Conservation (phyloP, 1,284 basidiomycete species). For the Anthracocystis setariae region DNA sequence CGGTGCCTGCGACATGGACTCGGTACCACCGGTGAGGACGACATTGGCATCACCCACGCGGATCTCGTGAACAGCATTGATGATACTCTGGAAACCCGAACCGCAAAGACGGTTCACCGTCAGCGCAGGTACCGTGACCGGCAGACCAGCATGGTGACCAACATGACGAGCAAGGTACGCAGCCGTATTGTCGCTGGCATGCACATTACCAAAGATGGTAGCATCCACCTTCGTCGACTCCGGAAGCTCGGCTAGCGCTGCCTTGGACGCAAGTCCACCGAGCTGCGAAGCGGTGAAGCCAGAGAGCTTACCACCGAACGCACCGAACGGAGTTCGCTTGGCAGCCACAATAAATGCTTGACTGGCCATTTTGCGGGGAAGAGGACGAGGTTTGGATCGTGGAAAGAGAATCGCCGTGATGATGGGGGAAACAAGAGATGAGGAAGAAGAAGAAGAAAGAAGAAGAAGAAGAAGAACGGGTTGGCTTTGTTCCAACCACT, state of each 20-base stretch:
- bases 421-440: not conserved
- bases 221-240: conserved; percentile 69
- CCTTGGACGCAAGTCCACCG: conserved; percentile 71
- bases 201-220: conserved; percentile 66
- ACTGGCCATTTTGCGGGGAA: conserved; percentile 25
- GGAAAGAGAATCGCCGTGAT: not conserved
- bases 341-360: conserved; percentile 68
- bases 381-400: not conserved
- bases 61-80: conserved; percentile 90
- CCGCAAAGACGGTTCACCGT: conserved; percentile 85
- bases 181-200: conserved; percentile 72
- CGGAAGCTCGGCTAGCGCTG: conserved; percentile 71
- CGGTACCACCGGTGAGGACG: conserved; percentile 93
- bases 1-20: conserved; percentile 95
- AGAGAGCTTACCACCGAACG: conserved; percentile 71
- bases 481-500: not conserved
- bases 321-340: conserved; percentile 72
- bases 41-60: conserved; percentile 84
- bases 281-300: conserved; percentile 67
- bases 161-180: conserved; percentile 96
- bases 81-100: conserved; percentile 92
- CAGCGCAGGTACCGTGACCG: conserved; percentile 71
- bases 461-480: not conserved
- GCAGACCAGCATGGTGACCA: conserved; percentile 81
- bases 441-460: not conserved